A percentile compares a stretch with the other conserved stretches of the same genome.
Evolutionary conservation across 192 early-diverging fungal genomes (phyloP).

Genomic region (Mortierella claussenii): DNA sequence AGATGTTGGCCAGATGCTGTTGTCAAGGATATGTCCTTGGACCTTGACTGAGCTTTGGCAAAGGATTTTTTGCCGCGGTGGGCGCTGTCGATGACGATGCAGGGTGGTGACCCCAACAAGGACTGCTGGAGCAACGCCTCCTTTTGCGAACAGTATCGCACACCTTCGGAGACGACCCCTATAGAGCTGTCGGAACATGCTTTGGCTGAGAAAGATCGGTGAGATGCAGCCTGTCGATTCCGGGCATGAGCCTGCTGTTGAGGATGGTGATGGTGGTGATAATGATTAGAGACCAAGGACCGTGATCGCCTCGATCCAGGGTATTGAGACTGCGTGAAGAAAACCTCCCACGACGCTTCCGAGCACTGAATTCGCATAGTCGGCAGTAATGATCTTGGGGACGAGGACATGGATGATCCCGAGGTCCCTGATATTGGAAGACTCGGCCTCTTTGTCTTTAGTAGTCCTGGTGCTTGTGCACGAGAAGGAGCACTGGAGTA

Average conservation of each 20-base stretch:
- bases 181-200: constrained; percentile 13
- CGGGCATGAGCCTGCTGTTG: not conserved
- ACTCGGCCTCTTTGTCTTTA: too few relatives aligned
- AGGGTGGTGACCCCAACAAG: constrained; percentile 24
- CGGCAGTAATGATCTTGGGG: not conserved
- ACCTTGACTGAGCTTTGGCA: constrained; percentile 9
- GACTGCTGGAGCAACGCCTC: constrained; percentile 25
- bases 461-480: not conserved
- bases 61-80: constrained; percentile 33
- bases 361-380: not conserved
- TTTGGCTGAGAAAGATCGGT: constrained; percentile 34
- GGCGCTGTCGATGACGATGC: constrained; percentile 22
- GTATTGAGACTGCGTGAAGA: constrained; percentile 29
- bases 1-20: not conserved
- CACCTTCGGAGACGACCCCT: constrained; percentile 5
- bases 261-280: not conserved
- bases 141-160: constrained; percentile 15
- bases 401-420: not conserved
- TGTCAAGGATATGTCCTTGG: not conserved
- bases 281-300: constrained; percentile 4
- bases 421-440: not conserved
- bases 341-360: constrained; percentile 33
- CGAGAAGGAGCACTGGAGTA: not conserved
- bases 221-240: constrained; percentile 1
- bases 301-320: constrained; percentile 17